These are phyloP conservation scores for Schizonepeta tenuifolia DNA, from an alignment of 257 asterid genomes.

Conservation along the genomic window DNA sequence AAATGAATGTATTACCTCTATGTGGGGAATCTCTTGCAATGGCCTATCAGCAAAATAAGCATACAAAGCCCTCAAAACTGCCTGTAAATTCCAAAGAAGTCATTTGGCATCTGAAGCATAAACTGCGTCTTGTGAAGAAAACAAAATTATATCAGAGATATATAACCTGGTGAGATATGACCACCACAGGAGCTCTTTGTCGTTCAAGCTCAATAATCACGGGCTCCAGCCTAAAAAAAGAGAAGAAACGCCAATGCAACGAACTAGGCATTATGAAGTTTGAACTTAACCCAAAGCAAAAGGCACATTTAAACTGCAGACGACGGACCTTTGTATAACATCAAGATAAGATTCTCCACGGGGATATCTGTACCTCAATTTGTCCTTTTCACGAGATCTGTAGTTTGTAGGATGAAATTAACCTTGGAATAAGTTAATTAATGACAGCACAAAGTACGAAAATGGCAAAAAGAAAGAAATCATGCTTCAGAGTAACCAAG, in stretches of 20 bases:
- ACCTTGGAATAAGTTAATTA: constrained; percentile 24
- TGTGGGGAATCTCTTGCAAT: constrained; percentile 87
- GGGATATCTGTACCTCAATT: constrained; percentile 95
- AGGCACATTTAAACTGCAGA: constrained; percentile 18
- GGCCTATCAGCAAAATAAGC: constrained; percentile 99
- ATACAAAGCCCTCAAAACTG: constrained; percentile 94
- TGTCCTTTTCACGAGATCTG: constrained; percentile 96
- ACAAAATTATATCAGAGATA: constrained; percentile 20
- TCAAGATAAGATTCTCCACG: constrained; percentile 99
- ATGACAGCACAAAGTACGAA: background rate
- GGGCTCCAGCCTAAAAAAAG: constrained; percentile 80
- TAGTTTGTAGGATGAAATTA: constrained; percentile 24
- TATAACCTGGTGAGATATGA: constrained; percentile 92
- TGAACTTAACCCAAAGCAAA: constrained; percentile 22
- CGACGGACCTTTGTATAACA: constrained; percentile 90
- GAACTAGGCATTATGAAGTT: constrained; percentile 17
- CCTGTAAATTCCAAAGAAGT: constrained; percentile 51
- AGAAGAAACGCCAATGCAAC: constrained; percentile 28
- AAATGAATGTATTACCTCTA: constrained; percentile 65
- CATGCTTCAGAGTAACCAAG: background rate
- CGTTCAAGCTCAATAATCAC: constrained; percentile 98
- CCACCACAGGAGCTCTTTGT: constrained; percentile 98
- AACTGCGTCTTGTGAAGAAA: constrained; percentile 21
- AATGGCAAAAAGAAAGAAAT: background rate
- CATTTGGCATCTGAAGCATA: constrained; percentile 34